Evolutionary conservation across 176 grass and related monocot genomes (phyloP).

Genomic region (Ampelocalamus luodianensis): DNA sequence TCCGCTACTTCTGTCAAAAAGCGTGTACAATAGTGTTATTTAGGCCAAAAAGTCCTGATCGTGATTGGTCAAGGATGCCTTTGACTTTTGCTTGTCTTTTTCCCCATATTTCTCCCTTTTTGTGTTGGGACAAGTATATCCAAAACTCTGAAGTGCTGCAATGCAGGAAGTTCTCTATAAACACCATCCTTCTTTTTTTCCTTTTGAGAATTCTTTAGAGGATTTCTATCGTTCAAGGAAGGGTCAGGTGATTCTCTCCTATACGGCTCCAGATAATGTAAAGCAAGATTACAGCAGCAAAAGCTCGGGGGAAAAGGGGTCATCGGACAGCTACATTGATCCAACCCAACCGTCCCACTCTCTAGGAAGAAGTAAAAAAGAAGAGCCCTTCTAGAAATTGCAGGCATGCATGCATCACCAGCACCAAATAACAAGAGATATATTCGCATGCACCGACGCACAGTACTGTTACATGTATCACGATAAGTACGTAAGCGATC

Average conservation of each 20-base stretch:
- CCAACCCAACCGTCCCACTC: conserved; percentile 36
- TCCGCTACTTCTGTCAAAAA: no score
- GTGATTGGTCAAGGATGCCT: conserved; percentile 41
- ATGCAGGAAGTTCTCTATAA: neutral
- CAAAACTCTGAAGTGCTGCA: conserved; percentile 7
- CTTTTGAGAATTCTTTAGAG: neutral
- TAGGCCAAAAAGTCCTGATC: neutral
- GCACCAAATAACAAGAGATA: neutral
- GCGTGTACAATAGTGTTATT: no score
- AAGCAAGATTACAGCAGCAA: conserved; percentile 29
- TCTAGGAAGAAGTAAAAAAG: neutral
- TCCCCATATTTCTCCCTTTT: neutral
- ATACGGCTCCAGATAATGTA: conserved; percentile 14
- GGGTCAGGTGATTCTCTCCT: conserved; percentile 39
- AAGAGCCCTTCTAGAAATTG: conserved; percentile 1
- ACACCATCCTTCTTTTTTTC: neutral
- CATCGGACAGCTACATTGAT: conserved; percentile 43
- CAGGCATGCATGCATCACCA: neutral
- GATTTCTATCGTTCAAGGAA: conserved; percentile 6
- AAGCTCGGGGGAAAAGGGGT: neutral
- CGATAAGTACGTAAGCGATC: conserved; percentile 49
- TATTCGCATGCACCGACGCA: neutral
- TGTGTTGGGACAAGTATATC: neutral
- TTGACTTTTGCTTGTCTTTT: conserved; percentile 41
- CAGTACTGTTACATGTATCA: neutral